Evolutionary conservation across 2,329 filamentous ascomycete species (phyloP), one percentile per base, ranked within the genome.

Genomic region (Coniochaeta ligniaria): DNA sequence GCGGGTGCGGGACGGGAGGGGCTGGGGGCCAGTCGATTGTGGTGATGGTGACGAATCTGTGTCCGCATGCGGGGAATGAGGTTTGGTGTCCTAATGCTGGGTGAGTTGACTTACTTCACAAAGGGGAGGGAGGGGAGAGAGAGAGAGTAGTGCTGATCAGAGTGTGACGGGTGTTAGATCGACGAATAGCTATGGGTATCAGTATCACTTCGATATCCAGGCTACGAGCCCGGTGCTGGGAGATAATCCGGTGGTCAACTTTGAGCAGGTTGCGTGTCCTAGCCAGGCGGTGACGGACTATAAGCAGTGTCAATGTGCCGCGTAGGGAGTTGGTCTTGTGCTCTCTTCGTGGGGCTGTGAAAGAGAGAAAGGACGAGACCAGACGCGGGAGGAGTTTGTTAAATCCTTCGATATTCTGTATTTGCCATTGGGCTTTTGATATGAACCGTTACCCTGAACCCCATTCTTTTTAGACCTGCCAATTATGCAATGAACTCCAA

Each of bases 201-300:
- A 62, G 54, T 73, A 73, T 59, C 71, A 73, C 63, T 75, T 74
- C 59, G 72, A 74, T 63, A 73, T 75, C 60, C 72, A 70, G 67
- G 68, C 71, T 20, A 35, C 68, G 62, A 69, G 62, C 33, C 63
- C 68, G 58, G 62, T 74, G 8, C 68, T 74, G 54, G 72, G 71
- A 9, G 69, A 73, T 55, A 74, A 74, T 59, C 62, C 65, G 1
- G 66, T 74, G 2, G 72, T 73, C 43, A 60, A 72, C 47, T 73
- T 74, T 52, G 66, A 70, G 64, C 58, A 66, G 17, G 68, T 73
- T 3, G 52, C 61, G 3, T 74, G 71, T 59, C 73, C 72, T 1
- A 61, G 62, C 20, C 62, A 62, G 35, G 68, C 69, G 9, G 57
- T 61, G 3, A 63, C 61, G 2, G 66, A 69, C 58, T 73, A 64